A percentile compares a stretch with the other conserved stretches of the same genome.
These are phyloP conservation scores for Incumbomyces delicatus DNA, from an alignment of 2,329 filamentous ascomycete genomes.

Conservation along the genomic window DNA sequence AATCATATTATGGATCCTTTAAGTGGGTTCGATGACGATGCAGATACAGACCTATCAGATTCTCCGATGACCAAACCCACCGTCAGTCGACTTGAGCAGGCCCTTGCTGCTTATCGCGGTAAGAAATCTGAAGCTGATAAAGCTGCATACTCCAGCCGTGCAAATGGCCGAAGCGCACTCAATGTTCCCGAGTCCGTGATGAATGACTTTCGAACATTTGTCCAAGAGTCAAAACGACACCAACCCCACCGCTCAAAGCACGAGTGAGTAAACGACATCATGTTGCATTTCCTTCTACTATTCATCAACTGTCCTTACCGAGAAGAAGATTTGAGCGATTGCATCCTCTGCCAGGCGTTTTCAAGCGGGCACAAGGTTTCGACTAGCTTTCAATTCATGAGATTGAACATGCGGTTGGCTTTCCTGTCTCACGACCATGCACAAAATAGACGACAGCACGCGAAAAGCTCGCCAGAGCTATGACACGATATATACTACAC, in stretches of 20 bases:
- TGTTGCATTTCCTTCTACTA: background rate
- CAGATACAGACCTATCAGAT: slow-evolving; percentile 15
- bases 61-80: slow-evolving; percentile 24
- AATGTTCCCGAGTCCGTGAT: slow-evolving; percentile 88
- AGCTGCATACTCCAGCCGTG: slow-evolving; percentile 55
- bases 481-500: slow-evolving; percentile 1
- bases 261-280: slow-evolving; percentile 17
- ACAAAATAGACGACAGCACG: background rate
- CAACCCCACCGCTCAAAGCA: slow-evolving; percentile 22
- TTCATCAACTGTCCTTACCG: slow-evolving; percentile 4
- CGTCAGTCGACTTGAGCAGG: slow-evolving; percentile 42
- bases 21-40: slow-evolving; percentile 49
- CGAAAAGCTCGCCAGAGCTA: slow-evolving; percentile 5
- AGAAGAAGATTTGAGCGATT: background rate
- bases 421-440: too few species aligned
- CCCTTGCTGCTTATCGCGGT: slow-evolving; percentile 67
- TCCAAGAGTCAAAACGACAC: slow-evolving; percentile 53
- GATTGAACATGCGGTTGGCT: too few species aligned
- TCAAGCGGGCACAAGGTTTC: background rate
- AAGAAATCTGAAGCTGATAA: slow-evolving; percentile 49
- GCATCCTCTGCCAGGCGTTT: background rate
- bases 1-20: slow-evolving; percentile 70
- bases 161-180: slow-evolving; percentile 83
- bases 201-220: slow-evolving; percentile 82
- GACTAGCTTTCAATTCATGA: too few species aligned